Percentiles rank a stretch among this genome's conserved stretches.
These are phyloP conservation scores for Hirsutella minnesotensis DNA, from an alignment of 2,329 filamentous ascomycete genomes.

Conservation along the genomic window DNA sequence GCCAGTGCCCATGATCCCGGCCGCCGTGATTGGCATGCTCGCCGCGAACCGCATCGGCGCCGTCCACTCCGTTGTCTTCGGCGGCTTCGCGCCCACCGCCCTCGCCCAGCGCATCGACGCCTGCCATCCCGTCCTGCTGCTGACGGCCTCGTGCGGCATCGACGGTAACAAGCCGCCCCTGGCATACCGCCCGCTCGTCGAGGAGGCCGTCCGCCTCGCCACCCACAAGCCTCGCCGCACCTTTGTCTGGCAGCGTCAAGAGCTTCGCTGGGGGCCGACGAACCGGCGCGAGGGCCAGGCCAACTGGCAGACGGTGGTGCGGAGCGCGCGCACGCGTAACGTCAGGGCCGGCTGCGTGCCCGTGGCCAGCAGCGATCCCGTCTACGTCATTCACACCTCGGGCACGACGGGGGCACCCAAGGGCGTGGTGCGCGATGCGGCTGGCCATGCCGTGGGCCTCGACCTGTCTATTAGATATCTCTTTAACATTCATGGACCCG, in stretches of 20 bases:
- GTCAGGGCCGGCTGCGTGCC: slow-evolving; percentile 65
- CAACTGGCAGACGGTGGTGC: slow-evolving; percentile 68
- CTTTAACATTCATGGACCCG: slow-evolving; percentile 71
- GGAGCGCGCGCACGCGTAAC: slow-evolving; percentile 55
- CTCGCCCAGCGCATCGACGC: slow-evolving; percentile 84
- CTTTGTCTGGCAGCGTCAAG: slow-evolving; percentile 74
- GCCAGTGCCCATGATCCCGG: slow-evolving; percentile 87
- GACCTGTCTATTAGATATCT: slow-evolving; percentile 73
- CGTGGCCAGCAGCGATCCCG: slow-evolving; percentile 61
- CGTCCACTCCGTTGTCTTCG: slow-evolving; percentile 86
- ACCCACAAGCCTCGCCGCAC: slow-evolving; percentile 60
- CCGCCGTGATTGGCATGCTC: slow-evolving; percentile 75
- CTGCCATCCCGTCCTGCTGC: slow-evolving; percentile 59
- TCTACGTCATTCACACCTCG: slow-evolving; percentile 89
- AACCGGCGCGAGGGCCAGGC: slow-evolving; percentile 49
- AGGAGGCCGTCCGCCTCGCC: slow-evolving; percentile 57
- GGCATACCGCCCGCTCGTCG: slow-evolving; percentile 65
- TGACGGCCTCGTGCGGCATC: slow-evolving; percentile 87
- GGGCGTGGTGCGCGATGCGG: slow-evolving; percentile 71
- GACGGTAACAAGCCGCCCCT: slow-evolving; percentile 73
- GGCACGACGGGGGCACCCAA: slow-evolving; percentile 76
- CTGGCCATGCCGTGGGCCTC: slow-evolving; percentile 77
- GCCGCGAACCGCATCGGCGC: slow-evolving; percentile 73
- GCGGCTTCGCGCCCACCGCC: slow-evolving; percentile 72
- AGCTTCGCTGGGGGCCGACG: slow-evolving; percentile 63